Base-by-base conservation (phyloP, 441 rosid species). In the Theobroma grandiflorum region DNA sequence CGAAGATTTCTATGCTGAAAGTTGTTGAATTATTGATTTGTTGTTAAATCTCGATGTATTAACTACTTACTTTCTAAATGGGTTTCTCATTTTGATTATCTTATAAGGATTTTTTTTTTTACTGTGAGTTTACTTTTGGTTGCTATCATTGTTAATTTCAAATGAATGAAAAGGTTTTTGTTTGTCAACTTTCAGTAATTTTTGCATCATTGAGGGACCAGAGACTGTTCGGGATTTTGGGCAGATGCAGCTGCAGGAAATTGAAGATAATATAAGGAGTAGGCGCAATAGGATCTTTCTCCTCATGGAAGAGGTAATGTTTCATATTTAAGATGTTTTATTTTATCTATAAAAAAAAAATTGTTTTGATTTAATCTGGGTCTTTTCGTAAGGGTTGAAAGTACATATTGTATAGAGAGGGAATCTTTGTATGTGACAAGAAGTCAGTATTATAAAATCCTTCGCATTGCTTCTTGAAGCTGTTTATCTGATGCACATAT, bases 201-300 rank as follows among this genome's bases (percentile, higher is more conserved):
- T 94, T 78, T 96, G 98, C 82, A 96, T 96, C 49, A 94, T 96
- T 61, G 98, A 96, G 81, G 98, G 99, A 68, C 97, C 99, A 16
- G 98, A 94, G 83, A 92, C 95, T 16, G 91, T 90, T 33, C 93
- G 90, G 84, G 97, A 94, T 86, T 94, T 96, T 45, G 87, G 87
- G 78, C 91, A 91, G 94, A 93, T 96, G 99, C 98, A 91, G 88
- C 79, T 82, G 53, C 90, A 84, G 89, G 98, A 96, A 82, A 92
- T 96, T 38, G 90, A 94, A 59, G 98, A 94, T 78, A 93, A 85
- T 84, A 96, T 96, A 40, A 87, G 84, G 92, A 94, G 95, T 71
- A 87, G 98, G 86, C 95, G 99, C 62, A 93, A 91, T 80, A 96
- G 91, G 88, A 94, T 93, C 52, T 96, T 96, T 89, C 95, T 96